Conservation (phyloP, 805 yeast species). For the Ogataea ganodermae region DNA sequence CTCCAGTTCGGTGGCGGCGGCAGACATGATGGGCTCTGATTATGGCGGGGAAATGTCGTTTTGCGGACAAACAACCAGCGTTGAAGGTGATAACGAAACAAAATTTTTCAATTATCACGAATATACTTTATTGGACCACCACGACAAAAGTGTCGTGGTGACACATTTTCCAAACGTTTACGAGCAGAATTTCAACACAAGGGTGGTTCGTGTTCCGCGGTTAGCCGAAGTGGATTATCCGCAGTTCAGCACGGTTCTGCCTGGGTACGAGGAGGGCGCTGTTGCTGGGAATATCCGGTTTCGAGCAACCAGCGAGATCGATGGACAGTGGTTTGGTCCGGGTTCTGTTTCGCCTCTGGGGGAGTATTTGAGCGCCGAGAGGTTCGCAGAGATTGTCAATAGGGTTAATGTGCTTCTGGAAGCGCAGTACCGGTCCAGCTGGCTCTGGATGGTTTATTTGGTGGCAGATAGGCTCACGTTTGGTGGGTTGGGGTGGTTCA, state of each 20-base stretch:
- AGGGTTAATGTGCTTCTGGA: constrained; percentile 45
- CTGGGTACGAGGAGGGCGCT: constrained; percentile 68
- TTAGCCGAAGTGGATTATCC: constrained; percentile 47
- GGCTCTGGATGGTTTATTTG: constrained; percentile 42
- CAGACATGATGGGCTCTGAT: constrained; percentile 14
- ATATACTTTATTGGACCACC: constrained; percentile 33
- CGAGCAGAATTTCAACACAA: constrained; percentile 39
- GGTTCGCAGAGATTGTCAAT: constrained; percentile 44
- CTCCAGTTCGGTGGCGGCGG: constrained; percentile 39
- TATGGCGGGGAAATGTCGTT: constrained; percentile 5
- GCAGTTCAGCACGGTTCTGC: constrained; percentile 53
- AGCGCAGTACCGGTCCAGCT: constrained; percentile 42
- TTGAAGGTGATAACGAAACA: background rate
- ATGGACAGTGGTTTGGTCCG: constrained; percentile 50
- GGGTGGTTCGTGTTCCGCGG: constrained; percentile 70
- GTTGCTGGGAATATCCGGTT: constrained; percentile 29
- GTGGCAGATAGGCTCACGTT: constrained; percentile 43
- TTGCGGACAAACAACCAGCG: background rate
- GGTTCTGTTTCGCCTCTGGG: constrained; percentile 56
- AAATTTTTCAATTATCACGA: constrained; percentile 71
- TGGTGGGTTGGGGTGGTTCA: constrained; percentile 41
- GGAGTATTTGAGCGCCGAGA: constrained; percentile 36
- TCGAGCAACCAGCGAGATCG: constrained; percentile 40
- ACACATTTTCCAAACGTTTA: constrained; percentile 71
- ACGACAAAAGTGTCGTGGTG: constrained; percentile 43